These are phyloP conservation scores for Lentinula novae-zelandiae DNA, from an alignment of 1,284 basidiomycete genomes.

Conservation along the genomic window DNA sequence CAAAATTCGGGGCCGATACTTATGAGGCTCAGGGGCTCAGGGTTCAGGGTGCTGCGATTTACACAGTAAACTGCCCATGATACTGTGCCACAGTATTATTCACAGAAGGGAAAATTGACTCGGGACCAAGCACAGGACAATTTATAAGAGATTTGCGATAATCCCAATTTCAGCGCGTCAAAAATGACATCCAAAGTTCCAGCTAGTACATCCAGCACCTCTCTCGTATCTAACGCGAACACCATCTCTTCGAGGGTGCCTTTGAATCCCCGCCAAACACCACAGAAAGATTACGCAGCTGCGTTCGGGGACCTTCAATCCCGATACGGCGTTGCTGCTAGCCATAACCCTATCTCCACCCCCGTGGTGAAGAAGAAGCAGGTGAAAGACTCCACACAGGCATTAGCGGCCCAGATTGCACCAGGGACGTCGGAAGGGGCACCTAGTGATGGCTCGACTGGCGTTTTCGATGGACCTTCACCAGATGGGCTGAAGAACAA, in stretches of 20 bases:
- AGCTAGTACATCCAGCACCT: background rate
- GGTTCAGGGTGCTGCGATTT: background rate
- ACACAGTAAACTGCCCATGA: background rate
- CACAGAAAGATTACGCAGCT: slow-evolving; percentile 7
- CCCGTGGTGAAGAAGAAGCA: background rate
- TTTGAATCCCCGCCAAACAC: background rate
- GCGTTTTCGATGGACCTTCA: background rate
- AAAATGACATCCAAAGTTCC: background rate
- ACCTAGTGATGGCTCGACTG: background rate
- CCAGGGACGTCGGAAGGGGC: background rate
- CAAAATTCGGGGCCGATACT: background rate
- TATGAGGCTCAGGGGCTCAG: too few relatives aligned
- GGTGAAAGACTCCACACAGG: background rate
- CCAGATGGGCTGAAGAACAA: background rate
- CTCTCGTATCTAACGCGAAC: slow-evolving; percentile 1
- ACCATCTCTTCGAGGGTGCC: slow-evolving; percentile 3
- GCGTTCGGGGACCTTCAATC: slow-evolving; percentile 3
- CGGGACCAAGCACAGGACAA: too few relatives aligned
- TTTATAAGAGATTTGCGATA: background rate
- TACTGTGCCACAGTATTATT: background rate
- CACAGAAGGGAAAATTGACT: background rate
- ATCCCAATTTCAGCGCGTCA: background rate
- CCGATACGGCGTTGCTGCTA: background rate
- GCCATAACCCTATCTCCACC: background rate
- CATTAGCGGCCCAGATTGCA: background rate